These are phyloP conservation scores for Calonectria hongkongensis DNA, from an alignment of 2,329 filamentous ascomycete genomes.

Conservation along the genomic window DNA sequence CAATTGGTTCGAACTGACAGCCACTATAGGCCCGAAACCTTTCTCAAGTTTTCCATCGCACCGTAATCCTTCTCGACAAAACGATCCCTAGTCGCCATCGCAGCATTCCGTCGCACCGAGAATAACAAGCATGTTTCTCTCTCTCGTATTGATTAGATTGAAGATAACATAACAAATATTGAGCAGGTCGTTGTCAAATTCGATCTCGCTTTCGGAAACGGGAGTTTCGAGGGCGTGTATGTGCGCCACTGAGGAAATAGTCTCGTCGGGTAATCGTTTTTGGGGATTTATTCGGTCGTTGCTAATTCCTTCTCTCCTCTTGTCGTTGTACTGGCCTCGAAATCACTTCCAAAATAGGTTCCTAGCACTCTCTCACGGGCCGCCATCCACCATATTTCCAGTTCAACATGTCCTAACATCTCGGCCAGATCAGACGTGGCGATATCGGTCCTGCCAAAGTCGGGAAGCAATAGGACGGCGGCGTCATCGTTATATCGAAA, in stretches of 20 bases:
- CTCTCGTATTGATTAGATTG: not conserved
- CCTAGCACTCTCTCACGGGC: not conserved
- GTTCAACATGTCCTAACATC: not conserved
- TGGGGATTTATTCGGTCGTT: not conserved
- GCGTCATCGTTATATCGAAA: not conserved
- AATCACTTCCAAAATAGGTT: not conserved
- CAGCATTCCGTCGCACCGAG: not conserved
- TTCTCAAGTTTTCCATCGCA: not conserved
- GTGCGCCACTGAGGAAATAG: not conserved
- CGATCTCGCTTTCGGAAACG: conserved; percentile 17
- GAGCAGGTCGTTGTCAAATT: conserved; percentile 21
- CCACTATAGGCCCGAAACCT: too few relatives aligned
- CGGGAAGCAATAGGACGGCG: not conserved
- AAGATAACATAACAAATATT: not conserved
- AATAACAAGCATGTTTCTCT: conserved; percentile 2
- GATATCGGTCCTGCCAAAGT: conserved; percentile 3
- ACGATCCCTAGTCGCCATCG: conserved; percentile 1
- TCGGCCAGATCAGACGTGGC: conserved; percentile 1
- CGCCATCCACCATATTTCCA: not conserved
- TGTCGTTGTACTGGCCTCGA: not conserved
- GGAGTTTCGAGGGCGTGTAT: conserved; percentile 7
- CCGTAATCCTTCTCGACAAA: not conserved
- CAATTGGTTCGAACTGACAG: too few relatives aligned
- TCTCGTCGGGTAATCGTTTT: not conserved
- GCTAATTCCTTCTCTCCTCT: not conserved